Base-by-base conservation (phyloP, 805 yeast species). In the Saccharomycopsis amapae region DNA sequence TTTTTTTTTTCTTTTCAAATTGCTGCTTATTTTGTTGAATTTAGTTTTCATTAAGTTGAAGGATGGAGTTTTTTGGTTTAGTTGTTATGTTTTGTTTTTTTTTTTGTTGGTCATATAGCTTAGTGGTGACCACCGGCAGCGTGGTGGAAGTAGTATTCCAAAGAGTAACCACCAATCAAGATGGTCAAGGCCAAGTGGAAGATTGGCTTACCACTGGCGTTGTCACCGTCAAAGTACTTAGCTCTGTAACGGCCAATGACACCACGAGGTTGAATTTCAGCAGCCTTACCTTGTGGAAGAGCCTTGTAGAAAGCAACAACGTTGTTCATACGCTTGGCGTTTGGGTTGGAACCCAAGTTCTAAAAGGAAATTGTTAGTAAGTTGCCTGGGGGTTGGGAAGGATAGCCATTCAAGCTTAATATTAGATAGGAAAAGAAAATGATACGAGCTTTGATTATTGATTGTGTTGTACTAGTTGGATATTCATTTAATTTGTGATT, bases 301-400 rank as follows among this genome's bases (percentile, higher is more conserved):
- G 87, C 81, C 73, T 90, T 85, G 84, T 90, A 90, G 79, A 93
- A 89, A 55, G 85, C 75, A 60, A 90, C 97, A 60, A 90, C 95
- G 66, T 85, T 85, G 56, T 86, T 82, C 82, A 93, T 86, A 73
- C 95, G 86, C 78, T 87, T 86, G 59, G 97, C 97, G 60, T 90
- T 84, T 62, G 97, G 96, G 72, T 88, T 87, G 52, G 95, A 77
- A 50, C 96, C 95, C 57, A 93, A 74, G 83, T 87, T 89, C 83
- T 81, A 64, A 23, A 50, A 17, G 17, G n/a, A n/a, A 23, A 10
- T 15, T 24, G 62, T 58, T 61, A 56, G 59, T 58, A 56, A 15
- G 3, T 22, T n/a, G n/a, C n/a, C n/a, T n/a, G n/a, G n/a, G n/a
- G n/a, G n/a, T n/a, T n/a, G n/a, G n/a, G n/a, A n/a, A n/a, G n/a